A percentile compares a stretch with the other conserved stretches of the same genome.
Conservation (phyloP, 768 basidiomycete species). For the Naganishia vaughanmartiniae region DNA sequence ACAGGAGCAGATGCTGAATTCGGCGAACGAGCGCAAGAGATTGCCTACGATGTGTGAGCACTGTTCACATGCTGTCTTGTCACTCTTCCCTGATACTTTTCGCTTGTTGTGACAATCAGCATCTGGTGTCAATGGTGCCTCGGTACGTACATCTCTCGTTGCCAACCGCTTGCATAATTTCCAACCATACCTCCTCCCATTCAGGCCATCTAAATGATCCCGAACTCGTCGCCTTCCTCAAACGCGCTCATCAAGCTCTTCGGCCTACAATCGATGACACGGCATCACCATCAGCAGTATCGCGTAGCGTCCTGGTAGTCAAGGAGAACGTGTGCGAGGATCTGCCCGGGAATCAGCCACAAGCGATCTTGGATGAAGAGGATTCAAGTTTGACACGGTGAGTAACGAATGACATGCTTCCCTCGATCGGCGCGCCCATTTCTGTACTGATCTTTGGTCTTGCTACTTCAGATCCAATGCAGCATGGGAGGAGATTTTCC, state of each 20-base stretch:
- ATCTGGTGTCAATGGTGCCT: conserved; percentile 98
- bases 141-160: neutral
- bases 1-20: conserved; percentile 52
- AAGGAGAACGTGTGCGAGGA: conserved; percentile 88
- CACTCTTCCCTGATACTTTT: neutral
- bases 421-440: neutral
- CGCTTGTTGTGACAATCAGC: conserved; percentile 29
- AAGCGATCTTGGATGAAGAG: conserved; percentile 69
- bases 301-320: conserved; percentile 64
- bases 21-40: conserved; percentile 52
- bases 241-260: conserved; percentile 63
- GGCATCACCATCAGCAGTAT: conserved; percentile 17
- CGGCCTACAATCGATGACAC: conserved; percentile 44
- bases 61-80: too few species aligned
- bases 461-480: conserved; percentile 65
- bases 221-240: conserved; percentile 75
- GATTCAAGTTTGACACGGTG: conserved; percentile 91
- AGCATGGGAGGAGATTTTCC: conserved; percentile 75
- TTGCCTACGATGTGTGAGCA: conserved; percentile 70
- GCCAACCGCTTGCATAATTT: neutral
- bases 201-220: conserved; percentile 65
- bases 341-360: conserved; percentile 53
- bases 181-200: conserved; percentile 11
- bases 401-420: conserved; percentile 20
- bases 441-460: conserved; percentile 25